These are phyloP conservation scores for Magnaporthiopsis rhizophila DNA, from an alignment of 2,329 filamentous ascomycete species.

Conservation along the genomic window DNA sequence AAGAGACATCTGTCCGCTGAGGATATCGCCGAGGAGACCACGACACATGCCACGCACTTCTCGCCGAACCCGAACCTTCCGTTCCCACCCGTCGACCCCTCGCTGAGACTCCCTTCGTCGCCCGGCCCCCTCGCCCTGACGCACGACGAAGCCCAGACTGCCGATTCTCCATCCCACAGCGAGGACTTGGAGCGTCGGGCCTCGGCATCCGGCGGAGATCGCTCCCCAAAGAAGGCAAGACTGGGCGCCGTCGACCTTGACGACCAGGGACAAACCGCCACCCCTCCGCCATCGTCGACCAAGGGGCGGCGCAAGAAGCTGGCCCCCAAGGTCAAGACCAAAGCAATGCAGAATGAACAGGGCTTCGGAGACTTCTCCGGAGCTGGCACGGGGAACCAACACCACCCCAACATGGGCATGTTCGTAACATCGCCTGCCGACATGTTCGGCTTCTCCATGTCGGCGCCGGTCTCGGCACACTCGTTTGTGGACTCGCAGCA, in stretches of 20 bases:
- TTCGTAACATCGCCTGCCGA: slow-evolving; percentile 42
- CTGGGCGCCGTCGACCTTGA: slow-evolving; percentile 25
- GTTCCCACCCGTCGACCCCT: slow-evolving; percentile 52
- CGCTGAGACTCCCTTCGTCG: slow-evolving; percentile 50
- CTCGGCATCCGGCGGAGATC: slow-evolving; percentile 17
- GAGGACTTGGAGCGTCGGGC: slow-evolving; percentile 13
- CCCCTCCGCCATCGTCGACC: slow-evolving; percentile 50
- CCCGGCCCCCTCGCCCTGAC: slow-evolving; percentile 33
- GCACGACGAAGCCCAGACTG: slow-evolving; percentile 19
- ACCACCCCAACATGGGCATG: slow-evolving; percentile 28
- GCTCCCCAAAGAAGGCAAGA: slow-evolving; percentile 35
- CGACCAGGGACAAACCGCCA: slow-evolving; percentile 42
- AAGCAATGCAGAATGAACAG: slow-evolving; percentile 51
- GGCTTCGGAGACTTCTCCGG: slow-evolving; percentile 37
- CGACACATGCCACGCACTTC: slow-evolving; percentile 56
- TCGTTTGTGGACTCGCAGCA: slow-evolving; percentile 32
- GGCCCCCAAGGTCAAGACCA: slow-evolving; percentile 36
- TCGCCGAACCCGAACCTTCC: slow-evolving; percentile 43
- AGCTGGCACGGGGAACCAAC: slow-evolving; percentile 38
- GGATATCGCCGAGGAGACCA: slow-evolving; percentile 40
- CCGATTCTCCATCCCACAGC: slow-evolving; percentile 8
- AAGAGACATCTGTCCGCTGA: slow-evolving; percentile 45
- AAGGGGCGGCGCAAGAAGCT: slow-evolving; percentile 50
- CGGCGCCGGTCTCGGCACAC: slow-evolving; percentile 43
- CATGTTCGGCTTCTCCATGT: slow-evolving; percentile 51